phyloP scores from a whole-genome alignment of 2,329 filamentous ascomycete species.

The Neoscytalidium dimidiatum region DNA sequence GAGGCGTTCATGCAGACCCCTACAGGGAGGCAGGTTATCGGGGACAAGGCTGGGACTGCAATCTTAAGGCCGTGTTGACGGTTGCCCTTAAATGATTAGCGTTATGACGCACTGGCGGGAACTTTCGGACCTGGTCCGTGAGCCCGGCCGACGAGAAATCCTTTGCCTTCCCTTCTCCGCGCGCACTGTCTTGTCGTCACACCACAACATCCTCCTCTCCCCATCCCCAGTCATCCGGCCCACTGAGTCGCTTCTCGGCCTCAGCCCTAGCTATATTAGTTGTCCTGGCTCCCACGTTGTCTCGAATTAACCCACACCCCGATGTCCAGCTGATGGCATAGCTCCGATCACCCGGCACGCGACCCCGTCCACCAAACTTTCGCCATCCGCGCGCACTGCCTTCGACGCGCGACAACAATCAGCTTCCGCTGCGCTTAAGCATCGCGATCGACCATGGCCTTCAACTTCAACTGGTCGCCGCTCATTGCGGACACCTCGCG shows the following conservation, averaged over 20 bases:
- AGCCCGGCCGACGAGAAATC: conserved; percentile 14
- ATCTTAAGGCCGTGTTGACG: neutral
- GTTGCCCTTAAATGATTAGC: conserved; percentile 14
- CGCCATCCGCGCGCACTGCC: conserved; percentile 11
- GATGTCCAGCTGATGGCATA: conserved; percentile 9
- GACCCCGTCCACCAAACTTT: conserved; percentile 7
- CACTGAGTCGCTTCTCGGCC: neutral
- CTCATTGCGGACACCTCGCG: conserved; percentile 91
- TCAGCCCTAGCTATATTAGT: conserved; percentile 11
- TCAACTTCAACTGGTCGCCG: conserved; percentile 99
- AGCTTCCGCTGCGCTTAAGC: neutral
- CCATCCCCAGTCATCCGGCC: conserved; percentile 9
- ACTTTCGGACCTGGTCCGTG: conserved; percentile 4
- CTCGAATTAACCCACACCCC: neutral
- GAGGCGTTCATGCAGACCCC: neutral
- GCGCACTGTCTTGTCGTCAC: conserved; percentile 17
- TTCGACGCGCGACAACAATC: conserved; percentile 6
- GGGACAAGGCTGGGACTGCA: conserved; percentile 5
- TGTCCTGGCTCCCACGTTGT: neutral
- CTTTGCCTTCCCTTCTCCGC: conserved; percentile 12
- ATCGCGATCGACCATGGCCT: conserved; percentile 69
- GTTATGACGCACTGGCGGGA: conserved; percentile 13
- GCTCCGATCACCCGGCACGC: conserved; percentile 16
- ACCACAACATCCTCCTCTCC: conserved; percentile 8
- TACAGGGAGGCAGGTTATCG: neutral